phyloP scores from a whole-genome alignment of 2,329 filamentous ascomycete genomes.

The Ophiostoma novo-ulmi region DNA sequence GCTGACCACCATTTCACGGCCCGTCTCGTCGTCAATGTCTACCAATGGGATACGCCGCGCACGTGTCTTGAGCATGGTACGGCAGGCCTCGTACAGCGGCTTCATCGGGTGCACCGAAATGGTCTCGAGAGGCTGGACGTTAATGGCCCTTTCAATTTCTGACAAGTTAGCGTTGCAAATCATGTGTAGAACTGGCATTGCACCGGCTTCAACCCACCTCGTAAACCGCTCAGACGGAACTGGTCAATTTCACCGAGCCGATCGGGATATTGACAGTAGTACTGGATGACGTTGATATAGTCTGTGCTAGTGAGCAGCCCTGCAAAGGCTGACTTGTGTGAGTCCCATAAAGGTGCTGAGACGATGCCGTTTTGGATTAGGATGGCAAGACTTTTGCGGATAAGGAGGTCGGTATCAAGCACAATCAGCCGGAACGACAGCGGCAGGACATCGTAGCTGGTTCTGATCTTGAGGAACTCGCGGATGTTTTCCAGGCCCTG shows the following conservation, averaged over 20 bases:
- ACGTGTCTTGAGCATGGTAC: conserved; percentile 87
- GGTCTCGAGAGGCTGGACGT: conserved; percentile 85
- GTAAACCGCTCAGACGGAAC: conserved; percentile 83
- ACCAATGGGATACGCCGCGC: conserved; percentile 91
- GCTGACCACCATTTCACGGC: conserved; percentile 85
- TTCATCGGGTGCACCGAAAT: conserved; percentile 89
- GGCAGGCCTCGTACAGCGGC: conserved; percentile 91
- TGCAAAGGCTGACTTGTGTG: conserved; percentile 84
- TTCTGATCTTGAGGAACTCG: conserved; percentile 92
- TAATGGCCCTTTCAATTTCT: conserved; percentile 95
- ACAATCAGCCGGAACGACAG: conserved; percentile 94
- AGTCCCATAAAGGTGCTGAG: conserved; percentile 95
- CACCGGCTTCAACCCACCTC: conserved; percentile 54
- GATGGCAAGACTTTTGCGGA: conserved; percentile 95
- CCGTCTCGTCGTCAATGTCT: conserved; percentile 89
- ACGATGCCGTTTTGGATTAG: conserved; percentile 97
- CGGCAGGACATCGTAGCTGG: conserved; percentile 94
- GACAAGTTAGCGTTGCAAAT: not conserved
- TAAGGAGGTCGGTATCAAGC: conserved; percentile 88
- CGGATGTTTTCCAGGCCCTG: conserved; percentile 62
- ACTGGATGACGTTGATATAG: conserved; percentile 98
- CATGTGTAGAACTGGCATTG: not conserved
- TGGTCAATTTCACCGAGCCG: conserved; percentile 86
- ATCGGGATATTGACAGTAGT: conserved; percentile 96
- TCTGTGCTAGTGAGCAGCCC: conserved; percentile 92